These are phyloP conservation scores for Chloranthus sessilifolius DNA, from an alignment of 164 flowering plant genomes.

Conservation along the genomic window DNA sequence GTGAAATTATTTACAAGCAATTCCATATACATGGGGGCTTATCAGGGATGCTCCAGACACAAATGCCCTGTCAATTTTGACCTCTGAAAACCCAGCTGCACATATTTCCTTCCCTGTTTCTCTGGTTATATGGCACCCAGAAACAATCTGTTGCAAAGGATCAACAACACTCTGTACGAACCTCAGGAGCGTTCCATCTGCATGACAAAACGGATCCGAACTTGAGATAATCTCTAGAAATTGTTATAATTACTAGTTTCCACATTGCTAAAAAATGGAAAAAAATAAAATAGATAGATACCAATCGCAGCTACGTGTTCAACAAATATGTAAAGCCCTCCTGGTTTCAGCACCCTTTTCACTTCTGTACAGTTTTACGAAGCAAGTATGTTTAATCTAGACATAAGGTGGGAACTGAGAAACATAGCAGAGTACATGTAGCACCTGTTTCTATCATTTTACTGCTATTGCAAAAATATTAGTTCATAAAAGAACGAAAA, in stretches of 20 bases:
- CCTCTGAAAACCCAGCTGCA: constrained; percentile 60
- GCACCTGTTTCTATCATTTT: no score
- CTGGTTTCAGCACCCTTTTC: constrained; percentile 81
- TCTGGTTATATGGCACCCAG: constrained; percentile 87
- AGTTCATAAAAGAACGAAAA: no score
- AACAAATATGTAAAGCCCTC: constrained; percentile 69
- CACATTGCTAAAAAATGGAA: no score
- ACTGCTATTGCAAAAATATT: no score
- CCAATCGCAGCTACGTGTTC: constrained; percentile 94
- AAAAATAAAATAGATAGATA: no score
- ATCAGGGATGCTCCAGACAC: constrained; percentile 31
- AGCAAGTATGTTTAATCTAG: no score
- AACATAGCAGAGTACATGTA: no score
- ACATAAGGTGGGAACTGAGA: no score
- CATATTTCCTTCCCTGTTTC: constrained; percentile 55
- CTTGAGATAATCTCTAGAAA: not conserved
- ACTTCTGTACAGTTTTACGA: constrained; percentile 61
- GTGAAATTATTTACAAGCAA: constrained; percentile 62
- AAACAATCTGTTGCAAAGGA: constrained; percentile 66
- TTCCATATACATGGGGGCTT: constrained; percentile 71
- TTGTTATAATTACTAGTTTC: no score
- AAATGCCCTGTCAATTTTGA: constrained; percentile 30
- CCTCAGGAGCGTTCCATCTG: constrained; percentile 68
- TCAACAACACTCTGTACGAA: constrained; percentile 51
- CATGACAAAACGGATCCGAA: constrained; percentile 8